These are phyloP conservation scores for Dioscorea cayenensis DNA, from an alignment of 116 monocot genomes.

Conservation along the genomic window DNA sequence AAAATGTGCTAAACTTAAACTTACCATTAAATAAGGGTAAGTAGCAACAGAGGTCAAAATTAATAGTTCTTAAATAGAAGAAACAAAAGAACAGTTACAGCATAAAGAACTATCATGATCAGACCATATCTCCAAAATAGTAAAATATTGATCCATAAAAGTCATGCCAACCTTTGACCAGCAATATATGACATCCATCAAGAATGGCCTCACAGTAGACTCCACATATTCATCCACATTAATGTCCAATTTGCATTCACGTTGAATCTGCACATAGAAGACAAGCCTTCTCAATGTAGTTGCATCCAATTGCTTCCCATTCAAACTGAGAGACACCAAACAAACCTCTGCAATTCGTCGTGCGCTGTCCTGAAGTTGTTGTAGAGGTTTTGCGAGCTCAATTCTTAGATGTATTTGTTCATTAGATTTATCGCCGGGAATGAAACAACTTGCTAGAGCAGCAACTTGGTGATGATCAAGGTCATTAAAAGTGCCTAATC, in stretches of 20 bases:
- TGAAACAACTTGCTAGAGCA: conserved; percentile 94
- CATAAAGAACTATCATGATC: no score
- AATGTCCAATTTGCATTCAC: conserved; percentile 94
- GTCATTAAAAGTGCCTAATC: conserved; percentile 93
- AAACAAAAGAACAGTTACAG: no score
- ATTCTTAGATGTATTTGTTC: conserved; percentile 84
- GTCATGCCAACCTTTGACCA: conserved; percentile 64
- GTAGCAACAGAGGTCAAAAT: no score
- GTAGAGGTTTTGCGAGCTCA: conserved; percentile 83
- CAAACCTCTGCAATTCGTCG: conserved; percentile 93
- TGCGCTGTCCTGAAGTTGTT: conserved; percentile 95
- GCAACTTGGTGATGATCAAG: conserved; percentile 94
- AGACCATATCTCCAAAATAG: no score
- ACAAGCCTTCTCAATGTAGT: not conserved
- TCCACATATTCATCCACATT: conserved; percentile 99
- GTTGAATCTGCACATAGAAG: conserved; percentile 66
- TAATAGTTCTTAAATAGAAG: no score
- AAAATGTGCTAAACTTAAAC: no score
- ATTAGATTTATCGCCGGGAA: conserved; percentile 96
- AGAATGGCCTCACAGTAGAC: conserved; percentile 76
- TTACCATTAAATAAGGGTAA: no score
- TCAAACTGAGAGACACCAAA: not conserved
- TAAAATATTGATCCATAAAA: no score
- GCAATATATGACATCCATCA: conserved; percentile 99
- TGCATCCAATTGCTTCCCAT: not conserved